These are phyloP conservation scores for Mycotypha africana DNA, from an alignment of 371 early-diverging fungal species.

Conservation along the genomic window DNA sequence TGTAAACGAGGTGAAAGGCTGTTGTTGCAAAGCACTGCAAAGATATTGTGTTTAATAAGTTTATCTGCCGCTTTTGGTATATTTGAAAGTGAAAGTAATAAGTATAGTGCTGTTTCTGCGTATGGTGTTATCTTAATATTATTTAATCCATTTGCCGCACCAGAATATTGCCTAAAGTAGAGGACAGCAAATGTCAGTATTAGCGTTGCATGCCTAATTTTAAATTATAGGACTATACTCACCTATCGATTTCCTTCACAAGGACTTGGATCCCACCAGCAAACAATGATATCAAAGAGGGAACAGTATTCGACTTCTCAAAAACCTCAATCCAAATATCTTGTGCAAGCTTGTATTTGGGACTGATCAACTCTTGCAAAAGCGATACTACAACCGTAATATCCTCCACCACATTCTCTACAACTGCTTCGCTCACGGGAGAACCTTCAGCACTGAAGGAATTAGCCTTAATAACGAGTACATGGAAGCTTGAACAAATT, in stretches of 20 bases:
- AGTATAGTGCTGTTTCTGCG: slow-evolving; percentile 33
- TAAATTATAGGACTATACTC: slow-evolving; percentile 1
- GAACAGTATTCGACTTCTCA: slow-evolving; percentile 18
- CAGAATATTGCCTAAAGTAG: slow-evolving; percentile 24
- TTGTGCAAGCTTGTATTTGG: slow-evolving; percentile 14
- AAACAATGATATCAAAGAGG: slow-evolving; percentile 18
- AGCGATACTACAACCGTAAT: slow-evolving; percentile 27
- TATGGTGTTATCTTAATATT: slow-evolving; percentile 34
- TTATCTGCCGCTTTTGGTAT: slow-evolving; percentile 24
- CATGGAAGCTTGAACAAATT: slow-evolving; percentile 30
- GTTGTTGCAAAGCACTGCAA: slow-evolving; percentile 29
- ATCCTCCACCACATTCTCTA: slow-evolving; percentile 31
- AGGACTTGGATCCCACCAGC: slow-evolving; percentile 26
- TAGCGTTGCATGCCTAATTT: background rate
- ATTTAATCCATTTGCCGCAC: slow-evolving; percentile 6
- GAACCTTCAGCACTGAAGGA: slow-evolving; percentile 19
- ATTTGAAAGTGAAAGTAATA: slow-evolving; percentile 28
- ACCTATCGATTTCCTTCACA: slow-evolving; percentile 35
- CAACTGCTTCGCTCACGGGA: slow-evolving; percentile 4
- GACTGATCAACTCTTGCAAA: slow-evolving; percentile 26
- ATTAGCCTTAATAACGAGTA: slow-evolving; percentile 20
- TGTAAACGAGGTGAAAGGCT: slow-evolving; percentile 22
- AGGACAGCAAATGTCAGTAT: too few relatives aligned
- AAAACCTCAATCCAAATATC: slow-evolving; percentile 24
- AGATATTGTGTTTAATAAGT: slow-evolving; percentile 21